Conservation (phyloP, 352 stramenopile species). For the Phytopythium aichiense region DNA sequence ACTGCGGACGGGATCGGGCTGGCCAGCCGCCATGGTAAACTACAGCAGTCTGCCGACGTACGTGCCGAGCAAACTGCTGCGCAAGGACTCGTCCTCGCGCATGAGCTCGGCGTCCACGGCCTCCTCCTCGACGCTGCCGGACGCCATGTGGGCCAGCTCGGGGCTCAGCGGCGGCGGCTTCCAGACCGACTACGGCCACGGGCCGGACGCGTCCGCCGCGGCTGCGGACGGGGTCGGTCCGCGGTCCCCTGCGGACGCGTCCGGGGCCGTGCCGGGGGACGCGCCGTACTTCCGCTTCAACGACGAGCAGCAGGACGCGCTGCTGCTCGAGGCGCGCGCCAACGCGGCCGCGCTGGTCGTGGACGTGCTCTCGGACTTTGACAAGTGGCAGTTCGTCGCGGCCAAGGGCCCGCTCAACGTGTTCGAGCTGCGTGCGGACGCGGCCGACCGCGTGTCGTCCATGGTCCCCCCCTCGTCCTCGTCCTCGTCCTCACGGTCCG, state of each 20-base stretch:
- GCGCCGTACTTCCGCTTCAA: slow-evolving; percentile 51
- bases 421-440: slow-evolving; percentile 49
- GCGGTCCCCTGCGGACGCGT: slow-evolving; percentile 8
- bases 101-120: slow-evolving; percentile 6
- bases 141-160: slow-evolving; percentile 4
- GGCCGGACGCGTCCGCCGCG: not conserved
- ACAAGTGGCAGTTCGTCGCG: slow-evolving; percentile 66
- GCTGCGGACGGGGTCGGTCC: not conserved
- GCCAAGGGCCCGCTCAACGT: slow-evolving; percentile 33
- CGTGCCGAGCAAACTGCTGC: slow-evolving; percentile 2
- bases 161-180: slow-evolving; percentile 5
- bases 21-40: not conserved
- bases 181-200: slow-evolving; percentile 10
- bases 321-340: slow-evolving; percentile 41
- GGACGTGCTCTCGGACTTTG: slow-evolving; percentile 49
- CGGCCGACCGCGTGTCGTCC: slow-evolving; percentile 39
- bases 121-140: not conserved
- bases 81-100: slow-evolving; percentile 3
- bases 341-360: slow-evolving; percentile 56
- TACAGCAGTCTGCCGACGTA: slow-evolving; percentile 1
- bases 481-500: not conserved
- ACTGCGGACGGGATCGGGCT: not conserved
- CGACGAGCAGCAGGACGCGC: slow-evolving; percentile 39
- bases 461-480: slow-evolving; percentile 28
- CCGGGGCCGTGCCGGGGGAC: not conserved